phyloP scores from a whole-genome alignment of 768 basidiomycete genomes.

The Naganishia vishniacii region DNA sequence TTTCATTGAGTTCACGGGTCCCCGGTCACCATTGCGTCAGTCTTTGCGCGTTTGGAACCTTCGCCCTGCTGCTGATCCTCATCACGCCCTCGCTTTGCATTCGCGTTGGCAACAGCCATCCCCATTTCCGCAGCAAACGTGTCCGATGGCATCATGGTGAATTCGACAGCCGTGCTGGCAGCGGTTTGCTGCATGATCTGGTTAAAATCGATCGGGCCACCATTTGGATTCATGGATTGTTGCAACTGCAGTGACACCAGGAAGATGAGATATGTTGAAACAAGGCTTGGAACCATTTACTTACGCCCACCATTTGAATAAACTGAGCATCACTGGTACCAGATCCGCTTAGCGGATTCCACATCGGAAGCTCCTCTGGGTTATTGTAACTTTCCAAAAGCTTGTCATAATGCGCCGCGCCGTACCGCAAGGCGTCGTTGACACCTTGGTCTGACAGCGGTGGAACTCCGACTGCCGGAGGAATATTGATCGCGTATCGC shows the following conservation, averaged over 20 bases:
- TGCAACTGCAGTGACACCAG: neutral
- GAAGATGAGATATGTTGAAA: neutral
- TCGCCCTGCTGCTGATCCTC: slow-evolving; percentile 1
- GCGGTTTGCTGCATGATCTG: slow-evolving; percentile 16
- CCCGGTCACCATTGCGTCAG: neutral
- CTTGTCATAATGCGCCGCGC: slow-evolving; percentile 17
- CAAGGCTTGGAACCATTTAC: neutral
- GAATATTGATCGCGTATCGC: slow-evolving; percentile 50
- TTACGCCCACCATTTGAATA: slow-evolving; percentile 17
- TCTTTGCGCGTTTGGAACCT: neutral
- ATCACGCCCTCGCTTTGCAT: neutral
- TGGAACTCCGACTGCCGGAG: slow-evolving; percentile 64
- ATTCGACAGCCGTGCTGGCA: slow-evolving; percentile 9
- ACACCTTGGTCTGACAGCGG: slow-evolving; percentile 48
- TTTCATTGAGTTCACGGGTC: too few relatives aligned
- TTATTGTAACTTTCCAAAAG: slow-evolving; percentile 9
- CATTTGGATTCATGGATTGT: slow-evolving; percentile 10
- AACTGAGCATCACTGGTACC: slow-evolving; percentile 17
- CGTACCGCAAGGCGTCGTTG: slow-evolving; percentile 34
- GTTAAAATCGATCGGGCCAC: slow-evolving; percentile 6
- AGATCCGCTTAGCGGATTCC: slow-evolving; percentile 15
- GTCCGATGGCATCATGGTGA: slow-evolving; percentile 14
- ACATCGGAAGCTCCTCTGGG: slow-evolving; percentile 10
- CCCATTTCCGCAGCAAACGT: slow-evolving; percentile 10
- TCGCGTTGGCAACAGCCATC: neutral